phyloP scores from a whole-genome alignment of 768 basidiomycete genomes.

The Boletales sp. region DNA sequence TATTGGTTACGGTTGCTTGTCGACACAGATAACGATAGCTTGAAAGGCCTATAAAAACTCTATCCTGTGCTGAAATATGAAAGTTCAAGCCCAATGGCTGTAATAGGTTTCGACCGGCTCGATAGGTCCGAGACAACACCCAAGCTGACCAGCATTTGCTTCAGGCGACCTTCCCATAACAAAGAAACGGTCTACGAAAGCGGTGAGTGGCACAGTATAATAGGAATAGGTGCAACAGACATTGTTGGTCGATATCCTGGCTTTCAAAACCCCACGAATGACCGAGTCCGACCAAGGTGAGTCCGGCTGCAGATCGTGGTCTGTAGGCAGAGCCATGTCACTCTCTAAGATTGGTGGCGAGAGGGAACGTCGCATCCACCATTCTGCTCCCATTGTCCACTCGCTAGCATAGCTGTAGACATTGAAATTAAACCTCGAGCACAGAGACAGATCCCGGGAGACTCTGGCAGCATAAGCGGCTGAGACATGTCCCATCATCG shows the following conservation, averaged over 20 bases:
- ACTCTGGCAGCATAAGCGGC: slow-evolving; percentile 88
- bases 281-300: slow-evolving; percentile 24
- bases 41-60: neutral
- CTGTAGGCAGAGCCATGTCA: neutral
- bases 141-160: slow-evolving; percentile 84
- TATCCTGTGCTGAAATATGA: slow-evolving; percentile 81
- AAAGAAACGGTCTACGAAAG: slow-evolving; percentile 72
- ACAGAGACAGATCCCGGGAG: slow-evolving; percentile 79
- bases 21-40: neutral
- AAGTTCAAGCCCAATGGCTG: slow-evolving; percentile 86
- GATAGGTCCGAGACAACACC: slow-evolving; percentile 91
- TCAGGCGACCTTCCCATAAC: slow-evolving; percentile 91
- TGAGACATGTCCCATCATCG: slow-evolving; percentile 92
- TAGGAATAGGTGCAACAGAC: slow-evolving; percentile 41
- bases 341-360: slow-evolving; percentile 22
- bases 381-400: slow-evolving; percentile 93
- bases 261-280: slow-evolving; percentile 83
- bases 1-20: neutral
- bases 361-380: slow-evolving; percentile 78
- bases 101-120: slow-evolving; percentile 81
- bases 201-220: neutral
- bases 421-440: slow-evolving; percentile 93
- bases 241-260: slow-evolving; percentile 83
- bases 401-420: slow-evolving; percentile 96
- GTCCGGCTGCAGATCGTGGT: slow-evolving; percentile 6